Conservation (phyloP, 495 filamentous ascomycete genomes). For the Penicillium macrosclerotiorum region DNA sequence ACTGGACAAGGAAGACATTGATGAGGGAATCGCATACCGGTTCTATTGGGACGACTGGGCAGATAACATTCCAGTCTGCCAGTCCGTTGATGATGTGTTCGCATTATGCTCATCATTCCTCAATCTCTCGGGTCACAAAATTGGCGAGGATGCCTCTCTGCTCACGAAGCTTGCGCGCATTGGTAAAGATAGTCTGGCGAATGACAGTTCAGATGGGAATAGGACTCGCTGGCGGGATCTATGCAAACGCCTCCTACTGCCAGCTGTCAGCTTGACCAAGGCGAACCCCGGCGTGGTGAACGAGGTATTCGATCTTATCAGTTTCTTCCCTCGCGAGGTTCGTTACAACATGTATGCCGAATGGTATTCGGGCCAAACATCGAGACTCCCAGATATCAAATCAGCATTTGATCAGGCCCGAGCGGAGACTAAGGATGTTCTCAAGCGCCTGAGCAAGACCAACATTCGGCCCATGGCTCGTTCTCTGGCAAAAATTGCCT, state of each 20-base stretch:
- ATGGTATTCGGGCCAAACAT: constrained; percentile 78
- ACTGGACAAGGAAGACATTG: constrained; percentile 69
- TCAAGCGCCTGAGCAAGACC: constrained; percentile 81
- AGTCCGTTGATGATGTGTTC: constrained; percentile 86
- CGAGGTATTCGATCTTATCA: constrained; percentile 79
- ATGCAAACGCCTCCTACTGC: constrained; percentile 77
- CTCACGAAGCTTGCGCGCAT: constrained; percentile 78
- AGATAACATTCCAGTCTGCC: constrained; percentile 88
- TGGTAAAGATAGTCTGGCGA: constrained; percentile 67
- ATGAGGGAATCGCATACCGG: constrained; percentile 71
- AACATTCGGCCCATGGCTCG: constrained; percentile 84
- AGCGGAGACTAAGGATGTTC: constrained; percentile 72
- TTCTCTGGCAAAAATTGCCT: constrained; percentile 80
- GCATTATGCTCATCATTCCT: constrained; percentile 80
- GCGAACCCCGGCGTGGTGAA: constrained; percentile 79
- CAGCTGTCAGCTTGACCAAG: constrained; percentile 78
- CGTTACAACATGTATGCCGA: constrained; percentile 91
- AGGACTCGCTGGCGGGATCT: constrained; percentile 72
- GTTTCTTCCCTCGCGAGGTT: constrained; percentile 67
- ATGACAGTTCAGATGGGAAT: constrained; percentile 70
- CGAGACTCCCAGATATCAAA: constrained; percentile 73
- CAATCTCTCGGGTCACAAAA: constrained; percentile 79
- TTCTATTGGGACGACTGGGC: constrained; percentile 99
- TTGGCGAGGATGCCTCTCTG: constrained; percentile 78
- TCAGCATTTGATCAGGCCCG: constrained; percentile 72